Conservation (phyloP, 2,329 filamentous ascomycete genomes). For the Sporothrix luriei region DNA sequence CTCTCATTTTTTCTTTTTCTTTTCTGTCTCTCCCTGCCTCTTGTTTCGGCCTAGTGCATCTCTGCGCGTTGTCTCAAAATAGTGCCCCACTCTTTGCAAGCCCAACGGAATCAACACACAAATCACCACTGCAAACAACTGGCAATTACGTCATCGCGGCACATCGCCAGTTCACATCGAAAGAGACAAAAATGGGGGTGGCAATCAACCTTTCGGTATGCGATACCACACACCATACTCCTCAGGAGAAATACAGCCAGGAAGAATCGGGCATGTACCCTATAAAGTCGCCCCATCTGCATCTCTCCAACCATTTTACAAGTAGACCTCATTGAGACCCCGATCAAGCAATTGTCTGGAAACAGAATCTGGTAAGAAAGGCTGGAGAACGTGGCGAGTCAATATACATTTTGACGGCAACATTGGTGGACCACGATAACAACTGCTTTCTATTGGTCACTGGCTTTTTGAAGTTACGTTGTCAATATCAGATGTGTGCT, state of each 20-base stretch:
- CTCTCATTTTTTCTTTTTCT: too few species aligned
- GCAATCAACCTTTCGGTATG: too few species aligned
- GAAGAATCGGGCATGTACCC: neutral
- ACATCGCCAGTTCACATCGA: neutral
- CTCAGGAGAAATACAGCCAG: neutral
- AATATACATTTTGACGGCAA: too few species aligned
- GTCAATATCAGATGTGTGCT: neutral
- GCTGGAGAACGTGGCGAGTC: too few species aligned
- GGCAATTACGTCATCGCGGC: neutral
- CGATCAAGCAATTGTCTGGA: too few species aligned
- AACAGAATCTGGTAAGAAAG: too few species aligned
- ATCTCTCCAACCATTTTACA: neutral
- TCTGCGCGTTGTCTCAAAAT: neutral
- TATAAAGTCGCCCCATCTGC: neutral
- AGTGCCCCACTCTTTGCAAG: neutral
- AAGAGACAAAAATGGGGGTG: neutral
- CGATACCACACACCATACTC: too few species aligned
- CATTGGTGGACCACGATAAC: too few species aligned
- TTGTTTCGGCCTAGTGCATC: neutral
- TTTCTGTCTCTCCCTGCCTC: neutral
- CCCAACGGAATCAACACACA: constrained; percentile 2
- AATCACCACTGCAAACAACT: too few species aligned
- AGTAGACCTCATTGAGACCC: too few species aligned
- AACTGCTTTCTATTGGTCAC: neutral
- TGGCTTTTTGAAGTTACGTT: neutral